Evolutionary conservation across 73 alveolate genomes (phyloP), one percentile per base, ranked within the genome.

Genomic region (Paraurostyla sp.): DNA sequence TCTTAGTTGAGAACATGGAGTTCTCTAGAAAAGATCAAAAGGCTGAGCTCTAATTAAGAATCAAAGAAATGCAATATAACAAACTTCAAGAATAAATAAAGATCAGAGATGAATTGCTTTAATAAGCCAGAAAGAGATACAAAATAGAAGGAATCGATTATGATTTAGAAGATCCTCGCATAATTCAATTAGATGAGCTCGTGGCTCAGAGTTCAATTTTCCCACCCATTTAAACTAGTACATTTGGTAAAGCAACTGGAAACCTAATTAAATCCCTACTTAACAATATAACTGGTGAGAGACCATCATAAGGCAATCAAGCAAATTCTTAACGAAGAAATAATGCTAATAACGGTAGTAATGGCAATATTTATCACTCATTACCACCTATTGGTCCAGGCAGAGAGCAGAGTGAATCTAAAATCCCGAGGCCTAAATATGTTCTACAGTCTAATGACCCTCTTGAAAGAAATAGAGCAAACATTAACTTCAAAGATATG

Each of bases 101-200:
- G 27, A 76, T 87, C 1, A 49, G 93, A 48, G 93, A 87, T 87
- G 87, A 87, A 33, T 16, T 87, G 36, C 42, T 87, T 6, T 18
- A 32, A 15, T 25, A 76, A 27, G 93, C 90, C 36, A 83, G 42
- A 50, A 87, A 73, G 71, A 54, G 56, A 43, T 85, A 60, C 46
- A 46, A 45, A 18, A 73, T 48, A 29, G 75, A 85, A 22, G 49
- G 73, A 32, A 49, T 73, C 7, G 88, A 43, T 1, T 68, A 40
- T 29, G 85, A 75, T 45, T 15, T 85, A 30, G 88, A 73, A 20
- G 93, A 85, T 35, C 88, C 88, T 36, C 43, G 85, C 36, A 20
- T 85, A 18, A 42, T 85, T 11, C 46, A 71, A 71, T 7, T 50
- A 11, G 88, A 85, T 1, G 93, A 85, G 50, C 13, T 85, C 0